phyloP scores from a whole-genome alignment of 805 yeast genomes.

The Grigorovia humatica region DNA sequence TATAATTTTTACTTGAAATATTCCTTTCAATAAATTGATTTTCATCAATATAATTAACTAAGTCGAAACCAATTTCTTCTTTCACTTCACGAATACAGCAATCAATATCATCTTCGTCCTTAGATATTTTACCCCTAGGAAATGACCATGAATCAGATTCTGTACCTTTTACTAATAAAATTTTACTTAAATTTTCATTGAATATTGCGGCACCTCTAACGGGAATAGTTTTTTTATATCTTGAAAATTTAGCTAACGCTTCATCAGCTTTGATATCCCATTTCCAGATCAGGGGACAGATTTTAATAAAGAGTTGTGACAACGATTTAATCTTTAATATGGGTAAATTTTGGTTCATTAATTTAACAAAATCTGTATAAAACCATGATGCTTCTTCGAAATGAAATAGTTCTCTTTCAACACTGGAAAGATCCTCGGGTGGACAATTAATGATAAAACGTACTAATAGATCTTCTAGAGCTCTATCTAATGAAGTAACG shows the following conservation, averaged over 20 bases:
- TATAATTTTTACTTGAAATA: slow-evolving; percentile 71
- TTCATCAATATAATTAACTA: slow-evolving; percentile 53
- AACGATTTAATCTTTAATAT: slow-evolving; percentile 66
- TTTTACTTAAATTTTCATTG: slow-evolving; percentile 56
- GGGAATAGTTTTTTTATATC: slow-evolving; percentile 83
- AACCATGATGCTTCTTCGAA: slow-evolving; percentile 99
- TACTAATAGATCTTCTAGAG: slow-evolving; percentile 76
- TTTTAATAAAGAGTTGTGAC: slow-evolving; percentile 52
- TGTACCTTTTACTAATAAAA: slow-evolving; percentile 74
- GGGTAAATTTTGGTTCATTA: slow-evolving; percentile 66
- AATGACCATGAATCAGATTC: slow-evolving; percentile 86
- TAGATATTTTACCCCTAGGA: slow-evolving; percentile 93
- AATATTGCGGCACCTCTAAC: slow-evolving; percentile 92
- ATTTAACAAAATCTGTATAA: slow-evolving; percentile 73
- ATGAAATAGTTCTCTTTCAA: slow-evolving; percentile 72
- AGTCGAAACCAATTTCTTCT: slow-evolving; percentile 92
- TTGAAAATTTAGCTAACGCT: slow-evolving; percentile 69
- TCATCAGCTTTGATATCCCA: slow-evolving; percentile 72
- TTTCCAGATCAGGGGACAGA: slow-evolving; percentile 70
- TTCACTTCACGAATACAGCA: slow-evolving; percentile 88
- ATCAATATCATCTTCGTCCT: slow-evolving; percentile 76
- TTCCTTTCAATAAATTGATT: slow-evolving; percentile 74
- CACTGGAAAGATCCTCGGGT: slow-evolving; percentile 65
- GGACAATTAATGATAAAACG: slow-evolving; percentile 90
- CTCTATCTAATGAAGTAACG: slow-evolving; percentile 54